phyloP scores from a whole-genome alignment of 106 monocot genomes.

The Triglochin maritima region DNA sequence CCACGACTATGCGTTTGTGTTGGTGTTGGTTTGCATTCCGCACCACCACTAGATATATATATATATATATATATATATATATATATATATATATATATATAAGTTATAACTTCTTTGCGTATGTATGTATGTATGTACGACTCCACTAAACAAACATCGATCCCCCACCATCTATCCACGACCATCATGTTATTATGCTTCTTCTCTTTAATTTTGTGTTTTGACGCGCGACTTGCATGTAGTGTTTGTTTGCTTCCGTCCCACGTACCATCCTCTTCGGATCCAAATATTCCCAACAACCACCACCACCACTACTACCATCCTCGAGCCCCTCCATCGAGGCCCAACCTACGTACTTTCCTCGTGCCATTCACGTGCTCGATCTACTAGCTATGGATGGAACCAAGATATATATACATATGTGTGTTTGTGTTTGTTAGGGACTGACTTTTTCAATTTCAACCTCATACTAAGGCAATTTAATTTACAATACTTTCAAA shows the following conservation, averaged over 20 bases:
- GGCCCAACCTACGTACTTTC: too few relatives aligned
- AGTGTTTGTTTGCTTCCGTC: neutral
- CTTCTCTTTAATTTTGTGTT: neutral
- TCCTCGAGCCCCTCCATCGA: slow-evolving; percentile 1
- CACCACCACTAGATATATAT: neutral
- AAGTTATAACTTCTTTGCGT: too few relatives aligned
- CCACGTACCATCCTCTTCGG: neutral
- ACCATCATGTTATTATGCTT: neutral
- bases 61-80: too few relatives aligned
- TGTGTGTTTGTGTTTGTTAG: too few relatives aligned
- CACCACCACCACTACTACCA: too few relatives aligned
- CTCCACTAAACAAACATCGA: neutral
- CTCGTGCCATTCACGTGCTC: neutral
- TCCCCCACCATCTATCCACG: neutral
- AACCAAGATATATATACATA: too few relatives aligned
- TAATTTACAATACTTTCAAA: too few relatives aligned
- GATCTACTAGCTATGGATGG: neutral
- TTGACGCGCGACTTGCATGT: neutral
- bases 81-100: too few relatives aligned
- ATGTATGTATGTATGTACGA: neutral
- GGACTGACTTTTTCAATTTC: too few relatives aligned
- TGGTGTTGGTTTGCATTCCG: too few relatives aligned
- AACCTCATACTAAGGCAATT: too few relatives aligned
- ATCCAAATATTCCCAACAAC: slow-evolving; percentile 2
- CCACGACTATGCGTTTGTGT: too few relatives aligned